These are phyloP conservation scores for Pichia sp. DNA, from an alignment of 1,139 yeast species.

Conservation along the genomic window DNA sequence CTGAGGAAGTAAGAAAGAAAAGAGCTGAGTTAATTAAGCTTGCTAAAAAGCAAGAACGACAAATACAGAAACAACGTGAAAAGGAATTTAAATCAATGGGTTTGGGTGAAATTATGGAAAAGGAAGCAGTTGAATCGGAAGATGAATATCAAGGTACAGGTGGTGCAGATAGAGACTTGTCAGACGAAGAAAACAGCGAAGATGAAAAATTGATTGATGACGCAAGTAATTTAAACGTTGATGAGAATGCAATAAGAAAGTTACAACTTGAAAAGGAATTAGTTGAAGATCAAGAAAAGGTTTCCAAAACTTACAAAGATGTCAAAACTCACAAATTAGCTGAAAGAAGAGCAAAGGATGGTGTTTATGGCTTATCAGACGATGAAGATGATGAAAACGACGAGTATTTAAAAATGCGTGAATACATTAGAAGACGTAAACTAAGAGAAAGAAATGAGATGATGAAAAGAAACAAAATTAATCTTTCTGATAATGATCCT, in stretches of 20 bases:
- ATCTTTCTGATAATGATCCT: slow-evolving; percentile 28
- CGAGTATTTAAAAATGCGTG: slow-evolving; percentile 33
- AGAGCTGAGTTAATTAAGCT: slow-evolving; percentile 19
- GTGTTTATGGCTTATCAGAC: slow-evolving; percentile 56
- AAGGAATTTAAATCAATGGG: slow-evolving; percentile 48
- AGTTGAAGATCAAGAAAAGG: slow-evolving; percentile 60
- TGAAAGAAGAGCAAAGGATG: slow-evolving; percentile 48
- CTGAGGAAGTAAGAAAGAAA: slow-evolving; percentile 21
- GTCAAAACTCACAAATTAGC: slow-evolving; percentile 76
- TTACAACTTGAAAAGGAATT: slow-evolving; percentile 63
- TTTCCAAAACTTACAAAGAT: slow-evolving; percentile 73
- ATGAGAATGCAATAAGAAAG: slow-evolving; percentile 54
- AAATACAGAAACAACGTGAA: slow-evolving; percentile 33
- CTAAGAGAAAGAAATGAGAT: slow-evolving; percentile 48
- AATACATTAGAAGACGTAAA: slow-evolving; percentile 25
- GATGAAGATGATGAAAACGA: slow-evolving; percentile 54
- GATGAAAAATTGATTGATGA: slow-evolving; percentile 82
- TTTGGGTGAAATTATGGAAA: slow-evolving; percentile 52
- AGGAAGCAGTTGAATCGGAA: slow-evolving; percentile 93
- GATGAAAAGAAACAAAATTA: slow-evolving; percentile 39
- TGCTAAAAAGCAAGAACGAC: slow-evolving; percentile 26
- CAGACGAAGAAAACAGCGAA: slow-evolving; percentile 55
- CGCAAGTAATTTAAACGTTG: slow-evolving; percentile 49
- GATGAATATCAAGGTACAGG: slow-evolving; percentile 95
- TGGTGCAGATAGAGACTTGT: slow-evolving; percentile 67